Conservation (phyloP, 2,329 filamentous ascomycete genomes). For the Fusarium austroafricanum region DNA sequence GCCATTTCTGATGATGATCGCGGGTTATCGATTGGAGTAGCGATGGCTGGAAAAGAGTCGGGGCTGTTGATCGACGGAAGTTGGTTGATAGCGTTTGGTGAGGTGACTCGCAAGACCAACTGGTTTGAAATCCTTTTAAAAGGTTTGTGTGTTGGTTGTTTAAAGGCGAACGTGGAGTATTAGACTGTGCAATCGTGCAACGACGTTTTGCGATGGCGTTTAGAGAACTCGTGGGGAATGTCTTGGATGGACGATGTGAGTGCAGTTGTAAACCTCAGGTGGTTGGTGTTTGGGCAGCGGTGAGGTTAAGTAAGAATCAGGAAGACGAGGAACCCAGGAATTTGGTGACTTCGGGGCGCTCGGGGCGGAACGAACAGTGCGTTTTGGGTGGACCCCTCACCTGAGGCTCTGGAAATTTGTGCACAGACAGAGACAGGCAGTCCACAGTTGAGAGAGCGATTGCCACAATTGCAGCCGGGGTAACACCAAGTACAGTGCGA, state of each 20-base stretch:
- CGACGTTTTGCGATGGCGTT: slow-evolving; percentile 12
- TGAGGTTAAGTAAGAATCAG: slow-evolving; percentile 31
- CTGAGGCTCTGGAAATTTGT: slow-evolving; percentile 40
- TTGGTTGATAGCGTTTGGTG: slow-evolving; percentile 14
- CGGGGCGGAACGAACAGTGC: slow-evolving; percentile 30
- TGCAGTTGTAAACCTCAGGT: slow-evolving; percentile 15
- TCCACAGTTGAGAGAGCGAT: slow-evolving; percentile 24
- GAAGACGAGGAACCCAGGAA: slow-evolving; percentile 31
- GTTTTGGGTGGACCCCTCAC: slow-evolving; percentile 37
- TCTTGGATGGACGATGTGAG: slow-evolving; percentile 8
- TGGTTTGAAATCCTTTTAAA: slow-evolving; percentile 12
- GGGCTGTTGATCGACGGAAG: slow-evolving; percentile 27
- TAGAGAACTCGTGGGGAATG: slow-evolving; percentile 15
- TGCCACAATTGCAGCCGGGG: slow-evolving; percentile 29
- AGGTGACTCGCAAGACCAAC: slow-evolving; percentile 9
- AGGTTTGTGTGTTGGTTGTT: slow-evolving; percentile 7
- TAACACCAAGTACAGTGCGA: slow-evolving; percentile 26
- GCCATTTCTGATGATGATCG: slow-evolving; percentile 60
- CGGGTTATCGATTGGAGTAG: slow-evolving; percentile 40
- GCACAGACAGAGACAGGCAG: slow-evolving; percentile 18
- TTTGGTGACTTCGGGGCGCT: slow-evolving; percentile 32
- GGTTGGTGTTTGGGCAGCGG: slow-evolving; percentile 34
- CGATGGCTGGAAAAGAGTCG: slow-evolving; percentile 11
- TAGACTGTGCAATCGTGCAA: slow-evolving; percentile 4
- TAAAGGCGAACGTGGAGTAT: slow-evolving; percentile 5